Base-by-base conservation (phyloP, 257 asterid genomes). In the Forsythia viridissima region DNA sequence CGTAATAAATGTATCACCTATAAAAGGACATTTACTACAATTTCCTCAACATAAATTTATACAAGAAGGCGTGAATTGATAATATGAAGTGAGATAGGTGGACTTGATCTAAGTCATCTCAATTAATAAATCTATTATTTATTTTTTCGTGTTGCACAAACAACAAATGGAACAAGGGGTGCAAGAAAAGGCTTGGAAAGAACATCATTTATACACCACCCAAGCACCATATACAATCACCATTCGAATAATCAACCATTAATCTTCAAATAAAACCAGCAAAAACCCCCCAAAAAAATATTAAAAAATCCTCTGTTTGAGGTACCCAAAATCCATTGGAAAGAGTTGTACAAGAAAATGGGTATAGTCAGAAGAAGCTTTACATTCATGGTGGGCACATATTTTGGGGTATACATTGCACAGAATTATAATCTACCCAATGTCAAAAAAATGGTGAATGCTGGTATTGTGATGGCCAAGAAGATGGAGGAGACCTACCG, bases 341-440 rank as follows among this genome's bases (percentile, higher is more conserved):
- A 42, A 42, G 3, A 42, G 46, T 42, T 5, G 6, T 21, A 61
- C 36, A 59, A 65, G 71, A 52, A 52, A 72, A 84, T 84, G 90
- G 86, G 75, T 24, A 75, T 84, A 8, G 34, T 86, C 2, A 75
- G 82, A 76, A 80, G 71, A 43, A 72, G 82, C 71, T 82, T 85
- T 16, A 37, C 86, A 20, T 83, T 87, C 72, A 82, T 81, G 85
- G 24, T 84, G 39, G 89, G 92, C 16, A 73, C 86, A 9, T 21
- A 80, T 0, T 77, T 81, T 41, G 90, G 91, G 36, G 84, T 79
- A 10, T 84, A 88, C 36, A 71, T 85, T 8, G 88, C 89, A 44
- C 91, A 88, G 73, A 88, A 75, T 30, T 84, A 88, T 72, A 80
- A 38, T 24, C 4, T 88, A 2, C 90, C 91, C 48, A 84, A 79